Evolutionary conservation across 176 grass and related monocot species (phyloP).

Genomic region (Carex kokanica): DNA sequence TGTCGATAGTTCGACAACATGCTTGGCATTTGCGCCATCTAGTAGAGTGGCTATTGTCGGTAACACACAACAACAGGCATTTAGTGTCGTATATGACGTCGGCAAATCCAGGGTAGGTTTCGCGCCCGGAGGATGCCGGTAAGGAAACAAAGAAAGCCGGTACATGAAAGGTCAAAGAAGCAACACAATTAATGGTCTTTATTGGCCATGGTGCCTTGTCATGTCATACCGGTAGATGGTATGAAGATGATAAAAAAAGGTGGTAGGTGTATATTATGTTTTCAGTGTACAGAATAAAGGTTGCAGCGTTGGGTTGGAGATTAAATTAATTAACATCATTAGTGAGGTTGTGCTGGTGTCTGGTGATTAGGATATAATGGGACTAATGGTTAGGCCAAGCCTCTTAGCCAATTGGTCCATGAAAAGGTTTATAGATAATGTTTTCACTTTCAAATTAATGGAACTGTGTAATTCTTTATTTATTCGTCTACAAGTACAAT

Average conservation of each 20-base stretch:
- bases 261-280: slow-evolving; percentile 20
- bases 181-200: slow-evolving; percentile 14
- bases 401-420: not conserved
- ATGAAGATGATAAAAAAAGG: not conserved
- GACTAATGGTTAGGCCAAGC: slow-evolving; percentile 20
- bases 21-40: slow-evolving; percentile 64
- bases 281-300: slow-evolving; percentile 26
- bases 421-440: slow-evolving; percentile 1
- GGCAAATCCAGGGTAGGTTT: slow-evolving; percentile 57
- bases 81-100: slow-evolving; percentile 66
- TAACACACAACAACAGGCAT: slow-evolving; percentile 86
- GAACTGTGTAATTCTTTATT: slow-evolving; percentile 21
- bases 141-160: slow-evolving; percentile 15
- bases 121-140: slow-evolving; percentile 62
- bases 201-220: not conserved
- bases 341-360: not conserved
- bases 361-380: slow-evolving; percentile 17
- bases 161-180: not conserved
- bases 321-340: slow-evolving; percentile 9
- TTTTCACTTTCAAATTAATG: not conserved
- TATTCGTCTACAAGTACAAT: not conserved
- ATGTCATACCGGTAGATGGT: not conserved
- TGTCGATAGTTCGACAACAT: slow-evolving; percentile 58
- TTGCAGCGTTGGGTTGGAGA: not conserved
- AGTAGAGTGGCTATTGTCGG: slow-evolving; percentile 54